These are phyloP conservation scores for Acorus gramineus DNA, from an alignment of 106 monocot genomes.

Conservation along the genomic window DNA sequence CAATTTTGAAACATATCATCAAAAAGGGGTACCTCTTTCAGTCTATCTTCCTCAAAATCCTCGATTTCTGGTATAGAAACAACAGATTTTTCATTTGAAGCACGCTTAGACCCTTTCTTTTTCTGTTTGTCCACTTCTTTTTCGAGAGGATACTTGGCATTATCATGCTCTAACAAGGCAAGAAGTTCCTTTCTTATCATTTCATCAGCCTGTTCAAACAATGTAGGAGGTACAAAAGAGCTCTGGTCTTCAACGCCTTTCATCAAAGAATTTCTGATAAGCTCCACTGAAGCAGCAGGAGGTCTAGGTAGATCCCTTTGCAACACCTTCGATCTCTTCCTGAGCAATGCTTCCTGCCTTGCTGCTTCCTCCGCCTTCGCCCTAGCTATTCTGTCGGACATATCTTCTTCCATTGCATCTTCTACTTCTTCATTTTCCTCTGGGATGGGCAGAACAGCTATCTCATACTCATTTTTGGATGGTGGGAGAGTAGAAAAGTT, in stretches of 20 bases:
- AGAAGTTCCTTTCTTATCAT: constrained; percentile 87
- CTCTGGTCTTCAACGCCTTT: constrained; percentile 64
- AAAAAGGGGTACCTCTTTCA: constrained; percentile 60
- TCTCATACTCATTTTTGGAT: constrained; percentile 92
- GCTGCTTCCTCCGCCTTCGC: constrained; percentile 72
- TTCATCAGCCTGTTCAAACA: constrained; percentile 91
- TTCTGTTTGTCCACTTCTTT: constrained; percentile 57
- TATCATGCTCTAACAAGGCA: constrained; percentile 74
- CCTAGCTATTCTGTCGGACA: constrained; percentile 87
- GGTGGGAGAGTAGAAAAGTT: constrained; percentile 62
- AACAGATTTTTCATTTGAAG: constrained; percentile 45
- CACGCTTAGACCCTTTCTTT: constrained; percentile 58
- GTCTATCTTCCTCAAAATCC: constrained; percentile 69
- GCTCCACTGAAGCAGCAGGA: constrained; percentile 63
- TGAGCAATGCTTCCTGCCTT: constrained; percentile 67
- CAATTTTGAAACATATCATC: neutral
- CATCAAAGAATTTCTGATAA: constrained; percentile 47
- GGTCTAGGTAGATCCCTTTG: constrained; percentile 94
- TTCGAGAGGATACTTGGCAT: constrained; percentile 83
- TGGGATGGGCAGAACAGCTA: constrained; percentile 56
- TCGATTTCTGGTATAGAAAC: constrained; percentile 62
- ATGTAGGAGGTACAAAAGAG: constrained; percentile 92
- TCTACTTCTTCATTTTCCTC: constrained; percentile 81
- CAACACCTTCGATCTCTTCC: constrained; percentile 94
- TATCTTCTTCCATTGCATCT: constrained; percentile 78